phyloP scores from a whole-genome alignment of 208 protist species.

The Phytomonas serpens region DNA sequence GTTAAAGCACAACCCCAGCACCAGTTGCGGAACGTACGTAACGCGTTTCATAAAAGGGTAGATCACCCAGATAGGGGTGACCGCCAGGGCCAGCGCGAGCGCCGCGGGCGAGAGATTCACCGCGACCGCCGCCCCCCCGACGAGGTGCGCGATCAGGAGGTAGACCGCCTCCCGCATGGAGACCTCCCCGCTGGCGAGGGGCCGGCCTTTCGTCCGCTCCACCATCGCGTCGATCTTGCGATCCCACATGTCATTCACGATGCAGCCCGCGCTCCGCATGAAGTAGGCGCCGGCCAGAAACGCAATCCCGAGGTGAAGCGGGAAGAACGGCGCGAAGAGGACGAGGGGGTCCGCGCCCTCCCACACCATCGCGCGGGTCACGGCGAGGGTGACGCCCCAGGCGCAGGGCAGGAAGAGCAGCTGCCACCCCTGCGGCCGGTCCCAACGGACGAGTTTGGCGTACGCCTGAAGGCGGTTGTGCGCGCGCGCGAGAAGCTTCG shows the following conservation, averaged over 20 bases:
- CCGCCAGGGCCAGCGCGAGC: constrained; percentile 36
- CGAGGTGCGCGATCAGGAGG: constrained; percentile 36
- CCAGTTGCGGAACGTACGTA: constrained; percentile 72
- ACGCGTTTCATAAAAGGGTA: constrained; percentile 85
- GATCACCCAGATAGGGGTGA: constrained; percentile 52
- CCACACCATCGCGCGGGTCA: constrained; percentile 73
- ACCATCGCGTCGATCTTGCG: constrained; percentile 63
- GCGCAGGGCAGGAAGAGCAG: constrained; percentile 70
- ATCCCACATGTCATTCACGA: constrained; percentile 86
- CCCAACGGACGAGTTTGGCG: constrained; percentile 50
- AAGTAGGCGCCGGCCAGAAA: constrained; percentile 67
- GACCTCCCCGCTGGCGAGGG: constrained; percentile 47
- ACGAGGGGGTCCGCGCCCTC: constrained; percentile 77
- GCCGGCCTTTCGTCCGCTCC: constrained; percentile 56
- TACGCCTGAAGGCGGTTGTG: constrained; percentile 24
- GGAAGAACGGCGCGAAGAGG: constrained; percentile 72
- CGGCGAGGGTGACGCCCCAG: constrained; percentile 72
- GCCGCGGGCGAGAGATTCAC: constrained; percentile 66
- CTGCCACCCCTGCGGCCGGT: constrained; percentile 62
- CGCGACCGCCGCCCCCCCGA: constrained; percentile 35
- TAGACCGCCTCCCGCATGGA: constrained; percentile 42
- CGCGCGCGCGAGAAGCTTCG: too few species aligned
- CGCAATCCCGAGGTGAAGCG: constrained; percentile 51
- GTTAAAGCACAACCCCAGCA: constrained; percentile 70
- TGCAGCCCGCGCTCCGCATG: constrained; percentile 75